phyloP scores from a whole-genome alignment of 2,329 filamentous ascomycete species.

The Lizonia empirigonia region DNA sequence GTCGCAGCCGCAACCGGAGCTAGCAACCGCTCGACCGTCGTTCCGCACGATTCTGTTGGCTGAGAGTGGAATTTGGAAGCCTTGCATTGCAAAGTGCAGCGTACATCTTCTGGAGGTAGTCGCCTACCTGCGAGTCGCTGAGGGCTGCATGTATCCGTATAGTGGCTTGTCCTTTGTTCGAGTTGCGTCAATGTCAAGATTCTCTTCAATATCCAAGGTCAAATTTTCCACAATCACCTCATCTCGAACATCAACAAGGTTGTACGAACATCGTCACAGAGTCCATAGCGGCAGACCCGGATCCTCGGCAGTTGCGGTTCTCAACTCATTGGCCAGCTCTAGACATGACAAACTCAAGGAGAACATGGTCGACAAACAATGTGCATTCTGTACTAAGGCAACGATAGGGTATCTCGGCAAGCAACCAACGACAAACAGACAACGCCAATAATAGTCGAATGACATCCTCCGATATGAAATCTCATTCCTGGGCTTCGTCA shows the following conservation, averaged over 20 bases:
- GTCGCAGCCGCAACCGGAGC: constrained; percentile 8
- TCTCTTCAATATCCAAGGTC: too few relatives aligned
- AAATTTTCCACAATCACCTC: too few relatives aligned
- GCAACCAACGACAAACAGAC: not conserved
- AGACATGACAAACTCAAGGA: too few relatives aligned
- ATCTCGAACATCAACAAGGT: too few relatives aligned
- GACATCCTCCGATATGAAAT: not conserved
- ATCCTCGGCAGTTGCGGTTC: not conserved
- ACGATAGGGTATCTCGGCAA: not conserved
- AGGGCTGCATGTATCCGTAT: not conserved
- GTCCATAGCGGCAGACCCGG: not conserved
- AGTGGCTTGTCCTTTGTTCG: not conserved
- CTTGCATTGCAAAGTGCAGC: not conserved
- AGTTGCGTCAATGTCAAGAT: too few relatives aligned
- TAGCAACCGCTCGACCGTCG: constrained; percentile 16
- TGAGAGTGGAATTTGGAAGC: constrained; percentile 1
- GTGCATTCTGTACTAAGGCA: too few relatives aligned
- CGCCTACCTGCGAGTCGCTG: not conserved
- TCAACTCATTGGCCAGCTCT: too few relatives aligned
- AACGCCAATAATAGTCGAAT: not conserved
- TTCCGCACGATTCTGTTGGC: constrained; percentile 6
- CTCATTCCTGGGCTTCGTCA: not conserved
- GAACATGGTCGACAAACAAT: too few relatives aligned
- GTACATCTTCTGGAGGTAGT: not conserved
- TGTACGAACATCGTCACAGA: not conserved